Conservation (phyloP, 2,329 filamentous ascomycete genomes). For the Thielaviopsis euricoi region DNA sequence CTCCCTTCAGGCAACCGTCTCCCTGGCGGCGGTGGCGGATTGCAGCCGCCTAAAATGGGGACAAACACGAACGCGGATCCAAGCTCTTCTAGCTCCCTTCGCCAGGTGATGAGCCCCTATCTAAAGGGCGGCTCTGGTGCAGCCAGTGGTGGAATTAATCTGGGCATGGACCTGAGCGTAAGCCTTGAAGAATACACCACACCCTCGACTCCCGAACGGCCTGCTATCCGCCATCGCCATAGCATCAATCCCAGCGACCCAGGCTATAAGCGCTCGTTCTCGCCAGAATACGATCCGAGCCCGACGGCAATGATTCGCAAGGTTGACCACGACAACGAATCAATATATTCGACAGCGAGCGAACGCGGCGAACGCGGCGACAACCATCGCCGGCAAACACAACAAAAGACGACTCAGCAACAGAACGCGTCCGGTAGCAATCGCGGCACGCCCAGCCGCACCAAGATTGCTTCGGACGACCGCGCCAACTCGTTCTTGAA, state of each 20-base stretch:
- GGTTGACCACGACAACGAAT: constrained; percentile 33
- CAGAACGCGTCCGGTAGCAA: constrained; percentile 4
- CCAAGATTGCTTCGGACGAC: constrained; percentile 18
- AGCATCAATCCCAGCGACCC: constrained; percentile 10
- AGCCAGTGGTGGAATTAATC: neutral
- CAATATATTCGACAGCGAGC: constrained; percentile 13
- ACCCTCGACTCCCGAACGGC: constrained; percentile 8
- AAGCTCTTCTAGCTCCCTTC: constrained; percentile 64
- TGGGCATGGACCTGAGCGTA: neutral
- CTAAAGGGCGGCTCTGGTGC: constrained; percentile 24
- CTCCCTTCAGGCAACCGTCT: neutral
- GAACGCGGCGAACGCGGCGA: constrained; percentile 2
- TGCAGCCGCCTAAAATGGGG: constrained; percentile 21
- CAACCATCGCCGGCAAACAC: neutral
- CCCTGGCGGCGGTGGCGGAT: neutral
- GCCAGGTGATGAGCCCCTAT: constrained; percentile 78
- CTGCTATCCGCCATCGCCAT: neutral
- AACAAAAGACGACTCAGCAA: neutral
- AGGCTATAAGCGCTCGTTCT: constrained; percentile 42
- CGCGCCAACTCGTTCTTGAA: constrained; percentile 34
- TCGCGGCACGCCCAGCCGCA: constrained; percentile 22
- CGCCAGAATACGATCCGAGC: constrained; percentile 58
- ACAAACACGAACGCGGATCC: constrained; percentile 23
- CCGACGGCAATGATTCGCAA: constrained; percentile 54
- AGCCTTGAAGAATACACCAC: constrained; percentile 6